Evolutionary conservation across 768 basidiomycete species (phyloP).

Genomic region (Lactarius pseudohatsudake): DNA sequence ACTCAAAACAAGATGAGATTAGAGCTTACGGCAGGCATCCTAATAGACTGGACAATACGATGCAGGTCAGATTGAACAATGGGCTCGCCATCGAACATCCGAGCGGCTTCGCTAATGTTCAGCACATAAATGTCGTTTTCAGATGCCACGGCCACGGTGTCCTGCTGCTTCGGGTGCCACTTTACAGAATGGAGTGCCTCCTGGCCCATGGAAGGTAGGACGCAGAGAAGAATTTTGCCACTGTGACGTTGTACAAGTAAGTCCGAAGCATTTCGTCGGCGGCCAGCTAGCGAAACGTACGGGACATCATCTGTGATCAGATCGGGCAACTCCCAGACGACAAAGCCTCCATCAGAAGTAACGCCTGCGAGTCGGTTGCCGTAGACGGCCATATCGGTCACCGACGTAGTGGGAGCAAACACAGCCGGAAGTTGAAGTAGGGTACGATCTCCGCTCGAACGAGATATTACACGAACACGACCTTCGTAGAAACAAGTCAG

Average conservation of each 20-base stretch:
- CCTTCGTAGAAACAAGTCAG: slow-evolving; percentile 39
- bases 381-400: slow-evolving; percentile 84
- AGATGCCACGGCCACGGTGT: slow-evolving; percentile 81
- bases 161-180: slow-evolving; percentile 83
- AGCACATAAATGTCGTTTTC: slow-evolving; percentile 73
- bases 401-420: slow-evolving; percentile 61
- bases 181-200: slow-evolving; percentile 79
- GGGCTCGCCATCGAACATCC: slow-evolving; percentile 61
- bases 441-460: slow-evolving; percentile 85
- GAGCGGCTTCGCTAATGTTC: slow-evolving; percentile 63
- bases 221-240: slow-evolving; percentile 66
- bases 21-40: slow-evolving; percentile 63
- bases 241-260: slow-evolving; percentile 38
- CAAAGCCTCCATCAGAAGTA: slow-evolving; percentile 85
- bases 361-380: slow-evolving; percentile 82
- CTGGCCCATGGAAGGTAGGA: slow-evolving; percentile 56
- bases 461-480: slow-evolving; percentile 84
- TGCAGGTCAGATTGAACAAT: slow-evolving; percentile 67
- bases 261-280: slow-evolving; percentile 8
- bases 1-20: not conserved
- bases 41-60: slow-evolving; percentile 66
- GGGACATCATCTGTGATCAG: slow-evolving; percentile 83
- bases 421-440: slow-evolving; percentile 68
- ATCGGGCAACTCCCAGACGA: slow-evolving; percentile 85
- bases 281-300: slow-evolving; percentile 45